Base-by-base conservation (phyloP, 78 protist genomes). In the Dictyostelium capitatum region DNA sequence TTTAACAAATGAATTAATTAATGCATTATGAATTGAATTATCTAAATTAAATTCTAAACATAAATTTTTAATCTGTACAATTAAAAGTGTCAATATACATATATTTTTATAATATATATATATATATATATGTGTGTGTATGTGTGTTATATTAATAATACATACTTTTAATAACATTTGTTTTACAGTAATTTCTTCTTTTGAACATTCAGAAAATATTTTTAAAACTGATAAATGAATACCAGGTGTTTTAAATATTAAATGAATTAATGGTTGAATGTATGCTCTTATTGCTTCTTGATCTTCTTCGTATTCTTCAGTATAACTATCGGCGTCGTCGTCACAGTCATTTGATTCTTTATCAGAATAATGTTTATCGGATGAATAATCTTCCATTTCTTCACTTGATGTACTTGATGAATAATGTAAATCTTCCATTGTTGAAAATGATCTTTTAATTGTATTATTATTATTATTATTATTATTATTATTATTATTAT, bases 101-200 rank as follows among this genome's bases (percentile, higher is more conserved):
- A n/a, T n/a, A n/a, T n/a, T n/a, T n/a, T n/a, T n/a, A n/a, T n/a
- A n/a, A n/a, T n/a, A n/a, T n/a, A n/a, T 37, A 37, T 37, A 2
- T 37, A 2, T 37, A 2, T 37, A 37, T 37, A 37, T 37, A 37
- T 37, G 43, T 37, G 43, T 3, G 2, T 37, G 2, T 37, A 37
- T 37, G 43, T 37, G 43, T n/a, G n/a, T n/a, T n/a, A n/a, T n/a
- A n/a, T n/a, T 70, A 70, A n/a, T n/a, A n/a, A 3, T 19, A 83
- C 72, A 19, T 83, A 83, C 91, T 25, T 83, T 83, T 53, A 62
- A 43, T 74, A 83, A 83, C 78, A 83, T 57, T 37, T 51, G 32
- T 41, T 70, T 73, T 46, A 83, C 82, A 9, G 91, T 57, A 17
- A 83, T 53, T 19, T 70, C 43, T 56, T 83, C 91, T 73, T 57